These are phyloP conservation scores for Heimioporus sp. DNA, from an alignment of 768 basidiomycete genomes.

Conservation along the genomic window DNA sequence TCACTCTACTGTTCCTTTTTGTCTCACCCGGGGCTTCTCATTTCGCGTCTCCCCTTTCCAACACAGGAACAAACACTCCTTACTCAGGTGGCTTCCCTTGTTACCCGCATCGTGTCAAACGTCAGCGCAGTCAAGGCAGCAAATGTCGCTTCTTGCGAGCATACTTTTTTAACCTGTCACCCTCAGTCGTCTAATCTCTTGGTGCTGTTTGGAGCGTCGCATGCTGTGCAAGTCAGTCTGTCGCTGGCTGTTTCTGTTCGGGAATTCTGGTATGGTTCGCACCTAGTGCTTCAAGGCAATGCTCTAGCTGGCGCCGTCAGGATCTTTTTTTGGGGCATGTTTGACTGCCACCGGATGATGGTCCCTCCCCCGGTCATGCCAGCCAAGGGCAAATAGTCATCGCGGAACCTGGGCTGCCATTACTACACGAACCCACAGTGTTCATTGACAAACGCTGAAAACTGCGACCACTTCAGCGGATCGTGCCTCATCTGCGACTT, in stretches of 20 bases:
- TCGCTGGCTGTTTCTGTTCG: slow-evolving; percentile 91
- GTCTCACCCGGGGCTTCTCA: slow-evolving; percentile 79
- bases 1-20: slow-evolving; percentile 81
- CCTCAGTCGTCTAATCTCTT: slow-evolving; percentile 48
- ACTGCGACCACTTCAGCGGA: slow-evolving; percentile 42
- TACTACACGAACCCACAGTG: slow-evolving; percentile 26
- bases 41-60: slow-evolving; percentile 64
- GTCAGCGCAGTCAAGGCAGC: slow-evolving; percentile 93
- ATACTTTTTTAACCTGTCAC: slow-evolving; percentile 45
- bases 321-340: slow-evolving; percentile 98
- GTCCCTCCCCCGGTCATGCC: slow-evolving; percentile 78
- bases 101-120: slow-evolving; percentile 72
- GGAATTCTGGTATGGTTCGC: slow-evolving; percentile 93
- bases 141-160: slow-evolving; percentile 70
- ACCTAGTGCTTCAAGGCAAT: slow-evolving; percentile 78
- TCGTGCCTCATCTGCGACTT: too few relatives aligned
- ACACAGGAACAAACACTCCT: slow-evolving; percentile 62
- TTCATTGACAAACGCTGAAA: slow-evolving; percentile 10
- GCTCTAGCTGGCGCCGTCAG: slow-evolving; percentile 76
- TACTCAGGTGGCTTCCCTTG: slow-evolving; percentile 67
- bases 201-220: slow-evolving; percentile 78
- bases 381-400: slow-evolving; percentile 55
- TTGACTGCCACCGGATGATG: slow-evolving; percentile 83
- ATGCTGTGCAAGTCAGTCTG: slow-evolving; percentile 69
- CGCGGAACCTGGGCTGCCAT: slow-evolving; percentile 25